These are phyloP conservation scores for Xerocomus amazonicus DNA, from an alignment of 1,284 basidiomycete species.

Conservation along the genomic window DNA sequence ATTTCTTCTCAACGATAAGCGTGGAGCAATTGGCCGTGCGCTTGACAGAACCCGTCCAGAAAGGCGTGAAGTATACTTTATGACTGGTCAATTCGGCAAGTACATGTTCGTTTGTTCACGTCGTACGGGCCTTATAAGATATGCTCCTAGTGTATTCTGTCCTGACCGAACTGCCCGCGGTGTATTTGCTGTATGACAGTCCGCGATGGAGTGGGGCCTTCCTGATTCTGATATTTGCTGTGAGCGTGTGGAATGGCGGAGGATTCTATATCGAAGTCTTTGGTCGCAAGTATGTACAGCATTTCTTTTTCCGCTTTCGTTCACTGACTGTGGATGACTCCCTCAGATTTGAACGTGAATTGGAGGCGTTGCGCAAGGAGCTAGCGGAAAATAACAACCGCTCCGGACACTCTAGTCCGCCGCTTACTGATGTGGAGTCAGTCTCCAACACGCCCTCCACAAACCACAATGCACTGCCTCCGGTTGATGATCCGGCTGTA, in stretches of 20 bases:
- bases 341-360: conserved; percentile 81
- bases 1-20: conserved; percentile 82
- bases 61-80: conserved; percentile 73
- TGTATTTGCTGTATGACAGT: conserved; percentile 78
- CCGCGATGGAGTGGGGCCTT: conserved; percentile 72
- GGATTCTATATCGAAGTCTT: conserved; percentile 94
- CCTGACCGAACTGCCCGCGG: conserved; percentile 82
- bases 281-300: conserved; percentile 75
- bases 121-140: neutral
- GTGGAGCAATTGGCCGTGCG: conserved; percentile 71
- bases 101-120: conserved; percentile 16
- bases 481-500: conserved; percentile 13
- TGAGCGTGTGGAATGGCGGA: conserved; percentile 83
- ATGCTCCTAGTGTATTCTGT: conserved; percentile 68
- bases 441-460: conserved; percentile 31
- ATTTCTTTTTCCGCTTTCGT: neutral
- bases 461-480: conserved; percentile 21
- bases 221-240: conserved; percentile 73
- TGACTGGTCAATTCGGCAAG: conserved; percentile 80
- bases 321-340: conserved; percentile 8
- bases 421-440: conserved; percentile 37
- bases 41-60: conserved; percentile 58
- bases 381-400: conserved; percentile 61
- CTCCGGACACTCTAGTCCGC: conserved; percentile 54
- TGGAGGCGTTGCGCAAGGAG: conserved; percentile 85